Percentiles rank a stretch among this genome's conserved stretches.
phyloP scores from a whole-genome alignment of 2,329 filamentous ascomycete species.

The Coniella lustricola region DNA sequence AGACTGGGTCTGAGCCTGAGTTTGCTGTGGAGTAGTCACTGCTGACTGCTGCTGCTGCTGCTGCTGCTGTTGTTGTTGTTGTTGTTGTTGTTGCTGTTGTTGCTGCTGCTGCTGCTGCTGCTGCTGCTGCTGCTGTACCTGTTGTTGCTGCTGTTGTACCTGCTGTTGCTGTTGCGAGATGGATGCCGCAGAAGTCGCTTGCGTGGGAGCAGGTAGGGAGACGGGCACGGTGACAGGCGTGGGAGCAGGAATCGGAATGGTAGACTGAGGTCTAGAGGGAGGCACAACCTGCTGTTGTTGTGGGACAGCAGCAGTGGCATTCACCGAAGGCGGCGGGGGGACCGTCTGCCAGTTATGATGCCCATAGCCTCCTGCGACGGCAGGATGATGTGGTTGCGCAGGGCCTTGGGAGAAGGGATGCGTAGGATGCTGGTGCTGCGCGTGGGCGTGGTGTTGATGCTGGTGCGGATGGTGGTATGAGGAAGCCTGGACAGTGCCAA shows the following conservation, averaged over 20 bases:
- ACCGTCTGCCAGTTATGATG: constrained; percentile 18
- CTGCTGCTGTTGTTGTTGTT: neutral
- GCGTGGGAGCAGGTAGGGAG: constrained; percentile 6
- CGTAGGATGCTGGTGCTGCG: constrained; percentile 10
- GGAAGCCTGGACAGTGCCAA: constrained; percentile 16
- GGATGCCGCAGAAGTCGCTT: constrained; percentile 12
- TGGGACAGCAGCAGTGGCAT: constrained; percentile 8
- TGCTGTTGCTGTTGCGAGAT: constrained; percentile 13
- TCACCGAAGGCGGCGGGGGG: constrained; percentile 18
- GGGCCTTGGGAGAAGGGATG: constrained; percentile 15
- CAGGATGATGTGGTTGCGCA: constrained; percentile 16
- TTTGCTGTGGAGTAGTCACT: neutral
- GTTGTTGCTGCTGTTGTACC: neutral
- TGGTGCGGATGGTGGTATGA: constrained; percentile 9
- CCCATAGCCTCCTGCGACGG: constrained; percentile 16
- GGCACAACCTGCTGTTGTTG: constrained; percentile 18
- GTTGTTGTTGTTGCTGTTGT: constrained; percentile 12
- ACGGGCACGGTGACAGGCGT: constrained; percentile 14
- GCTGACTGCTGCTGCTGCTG: neutral
- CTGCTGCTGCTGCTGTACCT: constrained; percentile 2
- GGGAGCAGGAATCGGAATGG: constrained; percentile 12
- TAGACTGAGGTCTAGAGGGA: constrained; percentile 14
- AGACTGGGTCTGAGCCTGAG: constrained; percentile 9
- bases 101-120: constrained; percentile 13
- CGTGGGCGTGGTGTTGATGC: constrained; percentile 7